Evolutionary conservation across 2,329 filamentous ascomycete genomes (phyloP), one percentile per base, ranked within the genome.

Genomic region (Ceratocystis smalleyi): DNA sequence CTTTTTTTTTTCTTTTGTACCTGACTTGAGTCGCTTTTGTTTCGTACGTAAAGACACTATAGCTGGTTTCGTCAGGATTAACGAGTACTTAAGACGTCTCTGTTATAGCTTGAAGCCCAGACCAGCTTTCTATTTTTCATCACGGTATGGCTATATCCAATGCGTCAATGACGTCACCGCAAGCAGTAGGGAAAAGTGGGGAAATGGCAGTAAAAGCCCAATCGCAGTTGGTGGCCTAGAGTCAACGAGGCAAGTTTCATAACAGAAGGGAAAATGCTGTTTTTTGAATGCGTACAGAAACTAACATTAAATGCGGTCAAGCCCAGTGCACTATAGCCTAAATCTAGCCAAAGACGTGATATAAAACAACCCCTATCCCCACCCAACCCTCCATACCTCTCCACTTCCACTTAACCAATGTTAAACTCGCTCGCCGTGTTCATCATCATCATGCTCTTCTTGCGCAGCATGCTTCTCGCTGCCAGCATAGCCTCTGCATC

Each of bases 361-460:
- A 61, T 6, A 61, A 17, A 35, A 17, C 27, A 61, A 8, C 27
- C 35, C 4, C 7, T 43, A 24, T 3, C 45, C 45, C 17, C 45
- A 32, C 10, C 51, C 22, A 24, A 8, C 24, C 22, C 51, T 24
- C 19, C 24, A 17, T 57, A 6, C 8, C 15, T 17, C 27, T 32
- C 7, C 27, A 24, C 27, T 57, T 43, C 57, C 27, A 22, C 45
- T 35, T 63, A 86, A 17, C 84, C 84, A 71, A 88, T 81, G 71
- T 88, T 88, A 70, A 88, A 88, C 74, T 88, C 85, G 68, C 79
- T 79, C 22, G 83, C 81, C 66, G 77, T 78, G 69, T 83, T 82
- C 74, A 82, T 85, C 75, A 81, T 81, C 75, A 83, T 76, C 82
- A 83, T 86, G 74, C 79, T 82, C 73, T 78, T 82, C 67, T 83